Base-by-base conservation (phyloP, 129 eudicot genomes). In the Lonicera japonica region DNA sequence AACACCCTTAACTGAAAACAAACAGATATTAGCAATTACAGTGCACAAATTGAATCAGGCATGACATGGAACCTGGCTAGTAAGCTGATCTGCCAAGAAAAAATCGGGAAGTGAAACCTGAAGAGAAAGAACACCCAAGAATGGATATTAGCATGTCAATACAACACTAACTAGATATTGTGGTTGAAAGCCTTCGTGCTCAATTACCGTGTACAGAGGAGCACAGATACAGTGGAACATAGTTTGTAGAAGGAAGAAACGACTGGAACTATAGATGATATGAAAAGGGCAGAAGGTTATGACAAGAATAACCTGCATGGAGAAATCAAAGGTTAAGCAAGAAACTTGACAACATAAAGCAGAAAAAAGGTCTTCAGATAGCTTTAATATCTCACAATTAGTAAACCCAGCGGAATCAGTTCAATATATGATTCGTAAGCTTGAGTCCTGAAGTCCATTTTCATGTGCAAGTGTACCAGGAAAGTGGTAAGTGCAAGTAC, bases 71-170 rank as follows among this genome's bases (percentile, higher is more conserved):
- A 85, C 96, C 97, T 89, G 91, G 73, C 97, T 86, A 38, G 95
- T 73, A 6, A 90, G 76, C 61, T 90, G 95, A 69, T 90, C 97
- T 8, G 97, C 97, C 73, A 90, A 69, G 79, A 90, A 90, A 73
- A 83, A 83, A 57, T 90, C 95, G 8, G 89, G 84, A 56, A 90
- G 82, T 57, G 82, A 72, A 51, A 86, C 92, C 97, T 89, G 70
- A 53, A 63, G 58, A 22, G 51, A 16, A 56, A 55, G 60, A 21
- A 47, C 13, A 66, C 65, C 20, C 24, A 46, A 17, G 3, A 41
- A 52, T 8, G 51, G 29, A 17, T 47, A n/a, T 34, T 24, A 54
- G 60, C 60, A 64, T 5, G 19, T n/a, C 23, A 70, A 17, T 34
- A 39, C 21, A 53, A 16, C 39, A 22, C n/a, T 22, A 16, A 21